These are phyloP conservation scores for Tubosaeta sp. DNA, from an alignment of 768 basidiomycete species.

Conservation along the genomic window DNA sequence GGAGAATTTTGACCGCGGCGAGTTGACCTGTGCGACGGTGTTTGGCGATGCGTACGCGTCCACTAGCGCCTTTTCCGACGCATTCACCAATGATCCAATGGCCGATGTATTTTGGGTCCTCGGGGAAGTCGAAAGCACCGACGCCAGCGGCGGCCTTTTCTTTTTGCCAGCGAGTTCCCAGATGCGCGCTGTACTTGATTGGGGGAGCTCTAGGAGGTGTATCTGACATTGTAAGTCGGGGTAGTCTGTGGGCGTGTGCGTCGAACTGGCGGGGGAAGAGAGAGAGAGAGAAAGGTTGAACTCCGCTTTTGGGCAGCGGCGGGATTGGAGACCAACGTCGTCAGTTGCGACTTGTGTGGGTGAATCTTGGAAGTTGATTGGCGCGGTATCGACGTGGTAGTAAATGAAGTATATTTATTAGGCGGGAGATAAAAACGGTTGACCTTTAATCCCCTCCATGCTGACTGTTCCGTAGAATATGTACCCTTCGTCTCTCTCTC, in stretches of 20 bases:
- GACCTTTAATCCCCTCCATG: neutral
- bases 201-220: constrained; percentile 69
- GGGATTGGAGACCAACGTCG: neutral
- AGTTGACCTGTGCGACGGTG: constrained; percentile 84
- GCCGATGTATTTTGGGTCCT: constrained; percentile 83
- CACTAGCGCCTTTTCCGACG: constrained; percentile 90
- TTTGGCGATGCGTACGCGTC: constrained; percentile 90
- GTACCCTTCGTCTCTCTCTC: constrained; percentile 5
- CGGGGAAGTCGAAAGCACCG: constrained; percentile 72
- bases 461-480: constrained; percentile 10
- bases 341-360: neutral
- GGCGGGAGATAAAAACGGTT: neutral
- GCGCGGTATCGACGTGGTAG: constrained; percentile 3
- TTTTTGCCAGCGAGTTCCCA: constrained; percentile 83
- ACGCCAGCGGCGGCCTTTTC: constrained; percentile 79
- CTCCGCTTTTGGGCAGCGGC: constrained; percentile 2
- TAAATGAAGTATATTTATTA: neutral
- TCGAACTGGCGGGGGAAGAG: constrained; percentile 8
- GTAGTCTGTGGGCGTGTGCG: constrained; percentile 11
- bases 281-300: neutral
- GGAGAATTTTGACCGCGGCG: constrained; percentile 95
- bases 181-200: constrained; percentile 62
- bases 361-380: constrained; percentile 10
- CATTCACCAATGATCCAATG: constrained; percentile 94
- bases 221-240: constrained; percentile 27